Evolutionary conservation across 192 early-diverging fungal genomes (phyloP).

Genomic region (Coemansia sp.): DNA sequence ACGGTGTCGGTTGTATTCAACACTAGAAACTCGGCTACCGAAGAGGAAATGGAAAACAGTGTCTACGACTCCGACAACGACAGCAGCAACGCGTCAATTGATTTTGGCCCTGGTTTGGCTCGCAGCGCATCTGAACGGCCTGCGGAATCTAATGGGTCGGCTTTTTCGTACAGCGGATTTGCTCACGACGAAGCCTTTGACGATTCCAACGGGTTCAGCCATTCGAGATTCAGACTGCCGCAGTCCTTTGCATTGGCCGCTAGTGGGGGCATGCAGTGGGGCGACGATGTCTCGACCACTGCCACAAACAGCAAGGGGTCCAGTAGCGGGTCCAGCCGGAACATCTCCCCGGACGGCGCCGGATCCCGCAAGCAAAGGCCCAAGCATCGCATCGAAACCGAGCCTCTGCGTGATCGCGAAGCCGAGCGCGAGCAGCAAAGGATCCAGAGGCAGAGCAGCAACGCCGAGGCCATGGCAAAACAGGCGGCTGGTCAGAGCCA

Average conservation of each 20-base stretch:
- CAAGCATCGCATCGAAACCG: constrained; percentile 41
- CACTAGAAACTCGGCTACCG: constrained; percentile 19
- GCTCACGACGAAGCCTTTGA: constrained; percentile 45
- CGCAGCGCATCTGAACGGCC: constrained; percentile 3
- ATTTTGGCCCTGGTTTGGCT: neutral
- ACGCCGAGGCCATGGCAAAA: neutral
- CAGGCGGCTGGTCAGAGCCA: neutral
- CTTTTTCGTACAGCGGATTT: neutral
- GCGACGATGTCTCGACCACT: constrained; percentile 3
- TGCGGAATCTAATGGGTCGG: neutral
- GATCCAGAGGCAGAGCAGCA: constrained; percentile 2
- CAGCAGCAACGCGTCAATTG: constrained; percentile 43
- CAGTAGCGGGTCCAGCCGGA: constrained; percentile 30
- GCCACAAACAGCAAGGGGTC: constrained; percentile 20
- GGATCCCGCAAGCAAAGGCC: constrained; percentile 18
- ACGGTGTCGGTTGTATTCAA: constrained; percentile 51
- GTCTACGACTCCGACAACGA: constrained; percentile 39
- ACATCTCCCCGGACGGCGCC: constrained; percentile 31
- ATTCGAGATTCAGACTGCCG: constrained; percentile 32
- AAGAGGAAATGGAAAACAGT: constrained; percentile 15
- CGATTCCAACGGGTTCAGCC: constrained; percentile 13
- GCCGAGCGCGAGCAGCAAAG: constrained; percentile 45
- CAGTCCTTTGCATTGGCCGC: neutral
- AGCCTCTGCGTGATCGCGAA: constrained; percentile 52
- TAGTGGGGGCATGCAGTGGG: constrained; percentile 14